phyloP scores from a whole-genome alignment of 2,329 filamentous ascomycete species.

The Stenocarpella maydis region DNA sequence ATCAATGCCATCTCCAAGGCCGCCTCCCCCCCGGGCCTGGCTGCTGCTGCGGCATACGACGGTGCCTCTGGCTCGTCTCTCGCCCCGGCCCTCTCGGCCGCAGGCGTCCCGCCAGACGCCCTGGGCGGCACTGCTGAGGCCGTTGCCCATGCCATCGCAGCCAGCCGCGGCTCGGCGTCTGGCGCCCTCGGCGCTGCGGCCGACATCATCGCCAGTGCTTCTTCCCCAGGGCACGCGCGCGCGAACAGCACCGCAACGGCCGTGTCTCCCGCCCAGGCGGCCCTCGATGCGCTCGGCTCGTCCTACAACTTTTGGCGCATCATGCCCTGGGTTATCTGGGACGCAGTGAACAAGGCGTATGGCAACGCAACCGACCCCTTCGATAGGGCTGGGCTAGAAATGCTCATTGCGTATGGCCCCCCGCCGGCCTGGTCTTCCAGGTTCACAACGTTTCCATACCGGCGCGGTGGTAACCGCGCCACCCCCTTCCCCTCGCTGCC shows the following conservation, averaged over 20 bases:
- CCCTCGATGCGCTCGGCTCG: not conserved
- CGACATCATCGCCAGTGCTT: not conserved
- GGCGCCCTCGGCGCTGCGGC: not conserved
- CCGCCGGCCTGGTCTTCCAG: not conserved
- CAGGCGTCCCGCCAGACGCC: not conserved
- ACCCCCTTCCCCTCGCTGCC: not conserved
- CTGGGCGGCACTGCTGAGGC: not conserved
- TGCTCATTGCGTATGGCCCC: not conserved
- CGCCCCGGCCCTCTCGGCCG: not conserved
- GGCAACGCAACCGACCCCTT: not conserved
- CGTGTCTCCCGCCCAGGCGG: not conserved
- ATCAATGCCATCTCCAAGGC: not conserved
- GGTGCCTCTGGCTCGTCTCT: not conserved
- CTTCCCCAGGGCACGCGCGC: not conserved
- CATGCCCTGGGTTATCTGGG: not conserved
- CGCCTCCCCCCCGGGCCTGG: not conserved
- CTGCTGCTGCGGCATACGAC: not conserved
- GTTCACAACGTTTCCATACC: conserved; percentile 6
- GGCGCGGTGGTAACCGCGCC: not conserved
- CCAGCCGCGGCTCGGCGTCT: not conserved
- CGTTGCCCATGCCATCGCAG: not conserved
- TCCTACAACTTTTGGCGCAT: not conserved
- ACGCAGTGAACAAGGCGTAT: not conserved
- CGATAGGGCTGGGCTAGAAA: not conserved
- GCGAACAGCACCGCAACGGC: not conserved